Evolutionary conservation across 2,329 filamentous ascomycete species (phyloP), one percentile per base, ranked within the genome.

Genomic region (Aspergillus novoparasiticus): DNA sequence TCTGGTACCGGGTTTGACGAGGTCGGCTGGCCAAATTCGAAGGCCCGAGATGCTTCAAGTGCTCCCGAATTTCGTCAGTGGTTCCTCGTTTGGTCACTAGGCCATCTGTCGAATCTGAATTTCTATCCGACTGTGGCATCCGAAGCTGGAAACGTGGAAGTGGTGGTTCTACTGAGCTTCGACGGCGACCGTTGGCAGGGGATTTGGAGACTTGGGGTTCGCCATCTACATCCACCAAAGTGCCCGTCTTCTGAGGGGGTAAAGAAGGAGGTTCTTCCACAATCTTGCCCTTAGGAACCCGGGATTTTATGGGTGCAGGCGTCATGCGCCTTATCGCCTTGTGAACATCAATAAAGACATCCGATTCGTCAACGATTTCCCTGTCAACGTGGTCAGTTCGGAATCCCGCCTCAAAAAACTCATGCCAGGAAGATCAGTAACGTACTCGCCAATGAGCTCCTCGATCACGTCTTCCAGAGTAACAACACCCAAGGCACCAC

Each of bases 381-480:
- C 91, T 94, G n/a, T 32, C 8, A 51, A n/a, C 19, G 34, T 3
- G n/a, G 48, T 51, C 28, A 51, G 28, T 30, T n/a, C 28, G 21
- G 30, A 23, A 19, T 19, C 26, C 9, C 10, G 2, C 9, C 12
- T n/a, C 4, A 19, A 2, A 30, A 12, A 3, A 6, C 12, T 5
- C n/a, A 51, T 34, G 10, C 10, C 10, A 4, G 21, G 28, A 19
- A 48, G 30, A 23, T 19, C 6, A 16, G 28, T 28, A 39, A 88
- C 91, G 78, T 83, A 94, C 90, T 99, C 95, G 82, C 95, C 95
- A 78, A 99, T 99, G 32, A 99, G 83, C 78, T 99, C 95, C 78
- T 99, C 95, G 73, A 99, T 99, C 4, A 99, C 95, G 77, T 99
- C 95, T 77, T 99, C 95, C 2, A 99, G 82, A 0, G 95, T 99